Conservation (phyloP, 176 grass and related monocot species). For the Aegilops longissima region DNA sequence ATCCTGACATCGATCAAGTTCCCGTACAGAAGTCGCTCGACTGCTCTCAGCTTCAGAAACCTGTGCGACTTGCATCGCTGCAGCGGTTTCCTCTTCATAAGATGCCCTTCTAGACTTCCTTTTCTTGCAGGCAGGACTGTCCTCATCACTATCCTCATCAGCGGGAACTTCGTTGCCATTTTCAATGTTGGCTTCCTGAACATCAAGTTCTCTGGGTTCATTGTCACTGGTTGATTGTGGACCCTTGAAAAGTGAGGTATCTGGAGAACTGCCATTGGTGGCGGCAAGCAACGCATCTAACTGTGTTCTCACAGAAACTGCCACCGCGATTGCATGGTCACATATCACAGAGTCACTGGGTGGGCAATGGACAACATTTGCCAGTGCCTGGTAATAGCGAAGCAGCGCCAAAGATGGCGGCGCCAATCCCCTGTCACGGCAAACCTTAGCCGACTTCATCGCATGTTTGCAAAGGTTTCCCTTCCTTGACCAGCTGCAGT, state of each 20-base stretch:
- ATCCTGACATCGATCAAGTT: background rate
- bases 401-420: slow-evolving; percentile 60
- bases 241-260: background rate
- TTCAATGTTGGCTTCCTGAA: background rate
- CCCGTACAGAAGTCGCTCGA: background rate
- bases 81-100: background rate
- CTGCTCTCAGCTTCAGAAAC: slow-evolving; percentile 30
- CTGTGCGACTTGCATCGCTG: background rate
- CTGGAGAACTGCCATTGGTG: slow-evolving; percentile 17
- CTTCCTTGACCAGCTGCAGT: slow-evolving; percentile 78
- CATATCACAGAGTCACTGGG: slow-evolving; percentile 66
- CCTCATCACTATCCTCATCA: background rate
- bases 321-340: slow-evolving; percentile 78
- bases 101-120: background rate
- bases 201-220: slow-evolving; percentile 31
- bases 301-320: slow-evolving; percentile 69
- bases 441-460: slow-evolving; percentile 63
- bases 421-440: slow-evolving; percentile 58
- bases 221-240: slow-evolving; percentile 17
- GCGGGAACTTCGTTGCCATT: background rate
- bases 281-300: slow-evolving; percentile 48
- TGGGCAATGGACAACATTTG: slow-evolving; percentile 65
- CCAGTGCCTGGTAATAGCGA: slow-evolving; percentile 65
- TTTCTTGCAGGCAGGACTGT: slow-evolving; percentile 1
- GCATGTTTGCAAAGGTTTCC: slow-evolving; percentile 93